Evolutionary conservation across 2,329 filamentous ascomycete species (phyloP).

Genomic region (Albophoma yamanashiensis): DNA sequence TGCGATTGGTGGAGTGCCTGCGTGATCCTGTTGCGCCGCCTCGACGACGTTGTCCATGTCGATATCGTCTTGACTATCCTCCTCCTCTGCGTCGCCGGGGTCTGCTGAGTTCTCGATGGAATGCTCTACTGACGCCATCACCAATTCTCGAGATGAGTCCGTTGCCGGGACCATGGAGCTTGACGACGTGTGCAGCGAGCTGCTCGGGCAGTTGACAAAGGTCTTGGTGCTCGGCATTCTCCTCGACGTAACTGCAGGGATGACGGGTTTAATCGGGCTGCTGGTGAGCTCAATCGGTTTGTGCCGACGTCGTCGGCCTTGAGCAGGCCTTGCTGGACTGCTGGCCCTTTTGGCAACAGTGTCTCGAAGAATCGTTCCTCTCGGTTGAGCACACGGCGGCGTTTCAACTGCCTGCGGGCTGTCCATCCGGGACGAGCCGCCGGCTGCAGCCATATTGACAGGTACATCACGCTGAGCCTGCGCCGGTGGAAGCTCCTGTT

Average conservation of each 20-base stretch:
- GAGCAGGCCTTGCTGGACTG: neutral
- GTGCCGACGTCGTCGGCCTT: conserved; percentile 9
- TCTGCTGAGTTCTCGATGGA: conserved; percentile 1
- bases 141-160: neutral
- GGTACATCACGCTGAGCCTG: conserved; percentile 7
- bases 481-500: conserved; percentile 21
- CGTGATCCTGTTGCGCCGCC: neutral
- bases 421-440: conserved; percentile 2
- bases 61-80: neutral
- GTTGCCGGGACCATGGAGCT: conserved; percentile 19
- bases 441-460: conserved; percentile 14
- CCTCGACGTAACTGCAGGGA: conserved; percentile 5
- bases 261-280: conserved; percentile 3
- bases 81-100: neutral
- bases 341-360: conserved; percentile 5
- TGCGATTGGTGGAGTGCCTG: neutral
- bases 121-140: neutral
- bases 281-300: conserved; percentile 14
- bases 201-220: conserved; percentile 8
- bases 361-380: conserved; percentile 10
- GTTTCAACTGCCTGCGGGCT: conserved; percentile 10
- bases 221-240: conserved; percentile 13
- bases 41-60: neutral
- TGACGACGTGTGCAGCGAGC: conserved; percentile 15
- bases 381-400: conserved; percentile 22